Conservation (phyloP, 352 stramenopile genomes). For the Phytophthora nicotianae region DNA sequence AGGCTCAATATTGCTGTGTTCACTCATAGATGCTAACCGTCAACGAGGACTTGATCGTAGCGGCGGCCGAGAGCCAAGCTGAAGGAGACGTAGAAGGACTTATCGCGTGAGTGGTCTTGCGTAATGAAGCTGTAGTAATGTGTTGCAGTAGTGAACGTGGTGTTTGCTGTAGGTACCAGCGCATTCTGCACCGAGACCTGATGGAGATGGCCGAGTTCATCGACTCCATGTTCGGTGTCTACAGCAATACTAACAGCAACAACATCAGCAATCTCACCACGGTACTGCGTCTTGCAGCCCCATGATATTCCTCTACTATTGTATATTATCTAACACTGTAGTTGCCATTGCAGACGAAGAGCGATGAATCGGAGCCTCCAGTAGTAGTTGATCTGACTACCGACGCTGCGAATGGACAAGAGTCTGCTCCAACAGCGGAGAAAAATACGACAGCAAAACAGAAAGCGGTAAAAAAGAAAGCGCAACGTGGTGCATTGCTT, state of each 20-base stretch:
- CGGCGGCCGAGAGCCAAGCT: constrained; percentile 62
- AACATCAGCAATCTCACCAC: constrained; percentile 2
- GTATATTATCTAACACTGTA: constrained; percentile 3
- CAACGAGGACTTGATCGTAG: constrained; percentile 78
- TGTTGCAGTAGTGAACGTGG: constrained; percentile 11
- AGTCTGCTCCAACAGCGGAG: not conserved
- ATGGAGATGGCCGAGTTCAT: constrained; percentile 87
- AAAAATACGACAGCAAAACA: not conserved
- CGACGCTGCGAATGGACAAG: constrained; percentile 11
- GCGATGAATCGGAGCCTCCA: constrained; percentile 1
- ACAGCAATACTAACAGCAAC: constrained; percentile 41
- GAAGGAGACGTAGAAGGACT: constrained; percentile 56
- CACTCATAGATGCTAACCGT: constrained; percentile 63
- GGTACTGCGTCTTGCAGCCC: no score
- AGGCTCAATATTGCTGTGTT: constrained; percentile 1
- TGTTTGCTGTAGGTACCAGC: constrained; percentile 60
- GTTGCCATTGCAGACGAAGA: constrained; percentile 8
- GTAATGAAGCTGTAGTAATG: not conserved
- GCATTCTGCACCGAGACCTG: constrained; percentile 71
- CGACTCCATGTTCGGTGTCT: constrained; percentile 79
- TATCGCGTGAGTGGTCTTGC: constrained; percentile 46
- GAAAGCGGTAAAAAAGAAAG: constrained; percentile 10
- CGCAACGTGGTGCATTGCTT: constrained; percentile 43
- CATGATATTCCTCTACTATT: no score
- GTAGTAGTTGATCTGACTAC: constrained; percentile 21